phyloP scores from a whole-genome alignment of 139 green algal genomes.

The Chlorella sp. region DNA sequence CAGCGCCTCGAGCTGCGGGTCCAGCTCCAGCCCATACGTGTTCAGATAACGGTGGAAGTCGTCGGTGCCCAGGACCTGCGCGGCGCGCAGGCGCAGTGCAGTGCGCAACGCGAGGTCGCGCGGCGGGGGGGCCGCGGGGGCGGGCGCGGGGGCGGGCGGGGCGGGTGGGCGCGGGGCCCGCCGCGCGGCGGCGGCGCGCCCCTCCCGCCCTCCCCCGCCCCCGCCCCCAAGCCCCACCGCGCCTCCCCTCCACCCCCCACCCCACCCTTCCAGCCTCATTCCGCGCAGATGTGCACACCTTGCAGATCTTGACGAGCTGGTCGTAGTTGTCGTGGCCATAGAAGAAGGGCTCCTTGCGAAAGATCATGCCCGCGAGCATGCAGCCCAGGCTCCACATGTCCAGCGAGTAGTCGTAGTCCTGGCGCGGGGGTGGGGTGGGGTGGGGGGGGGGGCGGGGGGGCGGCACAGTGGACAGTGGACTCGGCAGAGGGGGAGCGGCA shows the following conservation, averaged over 20 bases:
- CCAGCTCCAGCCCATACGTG: conserved; percentile 98
- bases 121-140: no score
- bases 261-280: neutral
- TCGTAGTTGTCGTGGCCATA: conserved; percentile 99
- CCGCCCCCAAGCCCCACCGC: no score
- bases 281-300: conserved; percentile 42
- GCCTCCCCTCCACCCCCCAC: neutral
- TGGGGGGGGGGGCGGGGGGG: no score
- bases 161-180: no score
- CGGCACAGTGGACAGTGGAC: no score
- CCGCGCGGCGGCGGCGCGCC: no score
- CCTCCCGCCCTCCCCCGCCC: no score
- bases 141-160: no score
- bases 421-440: no score
- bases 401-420: conserved; percentile 98
- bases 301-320: conserved; percentile 98
- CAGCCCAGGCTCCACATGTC: conserved; percentile 97
- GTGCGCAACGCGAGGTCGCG: no score
- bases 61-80: conserved; percentile 94
- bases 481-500: no score
- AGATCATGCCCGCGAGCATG: conserved; percentile 88
- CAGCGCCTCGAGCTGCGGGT: conserved; percentile 92
- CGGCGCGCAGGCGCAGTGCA: no score
- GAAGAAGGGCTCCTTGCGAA: conserved; percentile 99
- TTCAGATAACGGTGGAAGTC: conserved; percentile 86